Conservation (phyloP, 1,284 basidiomycete genomes). For the Malassezia psittaci region DNA sequence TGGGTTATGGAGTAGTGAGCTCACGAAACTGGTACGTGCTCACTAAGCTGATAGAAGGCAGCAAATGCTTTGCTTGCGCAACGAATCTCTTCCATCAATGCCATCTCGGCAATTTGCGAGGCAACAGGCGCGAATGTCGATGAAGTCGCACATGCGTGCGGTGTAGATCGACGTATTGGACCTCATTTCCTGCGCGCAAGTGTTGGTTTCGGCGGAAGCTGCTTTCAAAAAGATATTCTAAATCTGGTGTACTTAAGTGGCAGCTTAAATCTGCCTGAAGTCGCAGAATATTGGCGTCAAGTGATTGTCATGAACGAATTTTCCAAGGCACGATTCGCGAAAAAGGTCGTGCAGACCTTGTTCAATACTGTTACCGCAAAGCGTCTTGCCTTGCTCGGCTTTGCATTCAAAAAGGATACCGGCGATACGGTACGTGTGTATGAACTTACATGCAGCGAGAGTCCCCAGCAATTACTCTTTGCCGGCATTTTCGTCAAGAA, state of each 20-base stretch:
- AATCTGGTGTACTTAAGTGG: conserved; percentile 90
- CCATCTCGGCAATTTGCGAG: conserved; percentile 95
- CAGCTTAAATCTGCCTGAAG: conserved; percentile 83
- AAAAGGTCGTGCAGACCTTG: conserved; percentile 56
- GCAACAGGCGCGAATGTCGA: conserved; percentile 98
- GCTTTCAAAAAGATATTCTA: conserved; percentile 83
- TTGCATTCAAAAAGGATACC: conserved; percentile 51
- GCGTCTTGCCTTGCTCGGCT: conserved; percentile 90
- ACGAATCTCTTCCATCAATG: conserved; percentile 95
- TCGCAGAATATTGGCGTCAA: conserved; percentile 84
- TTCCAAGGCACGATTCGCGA: conserved; percentile 46
- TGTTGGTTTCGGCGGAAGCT: conserved; percentile 94
- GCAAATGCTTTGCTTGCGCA: conserved; percentile 94
- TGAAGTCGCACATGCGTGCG: conserved; percentile 90
- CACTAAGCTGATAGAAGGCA: conserved; percentile 52
- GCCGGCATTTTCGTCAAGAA: conserved; percentile 85
- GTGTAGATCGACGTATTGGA: conserved; percentile 82
- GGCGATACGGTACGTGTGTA: conserved; percentile 33
- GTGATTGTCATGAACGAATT: conserved; percentile 48
- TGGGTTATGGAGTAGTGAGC: conserved; percentile 95
- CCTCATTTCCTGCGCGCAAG: conserved; percentile 90
- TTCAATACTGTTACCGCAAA: conserved; percentile 97
- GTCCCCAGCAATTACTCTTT: conserved; percentile 87
- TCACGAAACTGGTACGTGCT: conserved; percentile 65
- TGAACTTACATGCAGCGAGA: conserved; percentile 56